Conservation (phyloP, 192 early-diverging fungal species). For the Entomortierella chlamydospora region DNA sequence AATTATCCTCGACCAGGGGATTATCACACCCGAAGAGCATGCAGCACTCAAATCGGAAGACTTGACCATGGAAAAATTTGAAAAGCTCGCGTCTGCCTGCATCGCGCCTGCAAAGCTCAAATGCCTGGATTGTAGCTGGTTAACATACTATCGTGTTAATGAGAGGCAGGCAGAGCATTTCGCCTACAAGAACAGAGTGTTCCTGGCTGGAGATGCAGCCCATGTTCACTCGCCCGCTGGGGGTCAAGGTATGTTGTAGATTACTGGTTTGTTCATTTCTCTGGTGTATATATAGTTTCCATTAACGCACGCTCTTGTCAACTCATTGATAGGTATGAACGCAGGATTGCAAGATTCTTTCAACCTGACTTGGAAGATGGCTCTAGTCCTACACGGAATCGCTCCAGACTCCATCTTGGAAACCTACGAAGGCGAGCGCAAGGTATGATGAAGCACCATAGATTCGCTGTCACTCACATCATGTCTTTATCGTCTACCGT, state of each 20-base stretch:
- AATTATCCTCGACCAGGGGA: slow-evolving; percentile 39
- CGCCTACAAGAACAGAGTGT: slow-evolving; percentile 44
- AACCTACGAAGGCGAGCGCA: slow-evolving; percentile 34
- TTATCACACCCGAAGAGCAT: slow-evolving; percentile 40
- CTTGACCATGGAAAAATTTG: slow-evolving; percentile 19
- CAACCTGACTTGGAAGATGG: slow-evolving; percentile 62
- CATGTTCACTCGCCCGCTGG: slow-evolving; percentile 57
- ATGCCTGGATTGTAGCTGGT: slow-evolving; percentile 17
- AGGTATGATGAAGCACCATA: slow-evolving; percentile 7
- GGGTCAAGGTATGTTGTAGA: slow-evolving; percentile 36
- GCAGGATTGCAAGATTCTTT: slow-evolving; percentile 57
- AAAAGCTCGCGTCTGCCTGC: slow-evolving; percentile 1
- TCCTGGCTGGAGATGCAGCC: slow-evolving; percentile 60
- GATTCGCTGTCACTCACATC: not conserved
- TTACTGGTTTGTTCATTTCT: too few species aligned
- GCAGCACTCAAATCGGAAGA: slow-evolving; percentile 18
- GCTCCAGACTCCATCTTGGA: slow-evolving; percentile 30
- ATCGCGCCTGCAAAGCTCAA: slow-evolving; percentile 30
- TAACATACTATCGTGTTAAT: slow-evolving; percentile 47
- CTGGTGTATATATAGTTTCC: too few species aligned
- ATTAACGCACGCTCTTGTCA: too few species aligned
- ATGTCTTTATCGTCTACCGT: too few species aligned
- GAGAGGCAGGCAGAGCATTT: slow-evolving; percentile 44
- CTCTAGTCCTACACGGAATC: slow-evolving; percentile 48
- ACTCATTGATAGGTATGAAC: slow-evolving; percentile 59